A percentile compares a stretch with the other conserved stretches of the same genome.
Evolutionary conservation across 2,329 filamentous ascomycete genomes (phyloP).

Genomic region (Metarhizium guizhouense): DNA sequence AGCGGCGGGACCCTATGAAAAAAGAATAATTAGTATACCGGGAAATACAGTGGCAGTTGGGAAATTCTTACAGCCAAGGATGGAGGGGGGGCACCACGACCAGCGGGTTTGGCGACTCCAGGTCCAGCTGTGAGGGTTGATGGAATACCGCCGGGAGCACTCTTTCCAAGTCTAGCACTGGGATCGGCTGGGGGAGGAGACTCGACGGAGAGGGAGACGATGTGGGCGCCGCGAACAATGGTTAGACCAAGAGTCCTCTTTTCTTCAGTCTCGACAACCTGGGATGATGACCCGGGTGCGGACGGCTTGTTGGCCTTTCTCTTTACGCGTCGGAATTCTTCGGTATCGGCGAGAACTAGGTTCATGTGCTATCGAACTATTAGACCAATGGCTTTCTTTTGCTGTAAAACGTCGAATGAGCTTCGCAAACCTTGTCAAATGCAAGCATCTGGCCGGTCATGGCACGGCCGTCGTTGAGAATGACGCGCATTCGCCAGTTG

Average conservation of each 20-base stretch:
- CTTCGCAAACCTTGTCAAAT: constrained; percentile 74
- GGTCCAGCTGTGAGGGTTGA: constrained; percentile 72
- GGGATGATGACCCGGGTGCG: constrained; percentile 50
- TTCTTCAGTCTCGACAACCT: constrained; percentile 82
- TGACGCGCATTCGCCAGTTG: constrained; percentile 98
- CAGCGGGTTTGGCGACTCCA: constrained; percentile 84
- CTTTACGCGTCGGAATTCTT: constrained; percentile 92
- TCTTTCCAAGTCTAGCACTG: constrained; percentile 76
- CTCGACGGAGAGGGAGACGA: constrained; percentile 91
- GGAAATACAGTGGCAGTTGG: background rate
- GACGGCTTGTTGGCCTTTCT: constrained; percentile 68
- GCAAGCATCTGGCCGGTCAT: constrained; percentile 98
- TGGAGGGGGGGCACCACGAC: constrained; percentile 64
- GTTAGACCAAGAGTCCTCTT: constrained; percentile 94
- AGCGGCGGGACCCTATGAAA: constrained; percentile 61
- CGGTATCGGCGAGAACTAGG: constrained; percentile 93
- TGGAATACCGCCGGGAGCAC: constrained; percentile 57
- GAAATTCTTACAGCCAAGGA: constrained; percentile 60
- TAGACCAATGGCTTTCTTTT: background rate
- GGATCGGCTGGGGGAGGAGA: constrained; percentile 93
- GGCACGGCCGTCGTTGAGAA: constrained; percentile 86
- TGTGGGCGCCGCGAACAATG: constrained; percentile 88
- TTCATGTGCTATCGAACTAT: constrained; percentile 79
- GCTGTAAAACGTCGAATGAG: background rate
- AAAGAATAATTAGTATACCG: constrained; percentile 11